Percentiles rank a stretch among this genome's conserved stretches.
These are phyloP conservation scores for Russula abietina DNA, from an alignment of 768 basidiomycete genomes.

Conservation along the genomic window DNA sequence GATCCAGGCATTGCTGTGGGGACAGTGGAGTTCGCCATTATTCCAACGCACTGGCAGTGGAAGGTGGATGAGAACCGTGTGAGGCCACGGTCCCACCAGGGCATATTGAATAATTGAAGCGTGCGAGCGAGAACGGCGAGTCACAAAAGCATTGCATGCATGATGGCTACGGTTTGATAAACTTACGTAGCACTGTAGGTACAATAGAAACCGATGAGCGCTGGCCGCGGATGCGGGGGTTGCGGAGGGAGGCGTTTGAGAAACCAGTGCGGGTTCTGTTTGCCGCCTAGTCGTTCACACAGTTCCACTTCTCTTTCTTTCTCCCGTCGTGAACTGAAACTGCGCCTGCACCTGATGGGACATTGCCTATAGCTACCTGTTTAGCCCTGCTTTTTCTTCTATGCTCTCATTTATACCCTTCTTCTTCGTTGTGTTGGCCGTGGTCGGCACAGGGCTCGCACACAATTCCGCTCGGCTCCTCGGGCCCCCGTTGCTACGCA, in stretches of 20 bases:
- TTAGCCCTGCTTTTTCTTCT: not conserved
- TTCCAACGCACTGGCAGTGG: no score
- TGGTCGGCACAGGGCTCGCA: constrained; percentile 4
- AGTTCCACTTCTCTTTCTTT: not conserved
- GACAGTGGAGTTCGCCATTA: no score
- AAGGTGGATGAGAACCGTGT: no score
- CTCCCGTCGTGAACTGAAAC: not conserved
- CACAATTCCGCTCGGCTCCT: not conserved
- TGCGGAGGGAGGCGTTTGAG: no score
- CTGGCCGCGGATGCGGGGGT: no score
- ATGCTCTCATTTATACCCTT: not conserved
- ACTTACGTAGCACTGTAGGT: no score
- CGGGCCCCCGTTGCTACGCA: constrained; percentile 5
- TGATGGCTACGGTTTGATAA: no score
- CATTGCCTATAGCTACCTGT: not conserved
- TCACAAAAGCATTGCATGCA: no score
- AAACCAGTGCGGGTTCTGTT: not conserved
- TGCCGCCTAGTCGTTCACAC: not conserved
- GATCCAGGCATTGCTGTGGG: no score
- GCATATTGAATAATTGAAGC: no score
- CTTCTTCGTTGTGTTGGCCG: constrained; percentile 16
- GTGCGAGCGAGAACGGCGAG: no score
- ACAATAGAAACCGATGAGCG: not conserved
- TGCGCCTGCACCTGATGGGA: not conserved
- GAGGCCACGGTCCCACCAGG: no score